These are phyloP conservation scores for Pyrenula aspistea DNA, from an alignment of 495 filamentous ascomycete genomes.

Conservation along the genomic window DNA sequence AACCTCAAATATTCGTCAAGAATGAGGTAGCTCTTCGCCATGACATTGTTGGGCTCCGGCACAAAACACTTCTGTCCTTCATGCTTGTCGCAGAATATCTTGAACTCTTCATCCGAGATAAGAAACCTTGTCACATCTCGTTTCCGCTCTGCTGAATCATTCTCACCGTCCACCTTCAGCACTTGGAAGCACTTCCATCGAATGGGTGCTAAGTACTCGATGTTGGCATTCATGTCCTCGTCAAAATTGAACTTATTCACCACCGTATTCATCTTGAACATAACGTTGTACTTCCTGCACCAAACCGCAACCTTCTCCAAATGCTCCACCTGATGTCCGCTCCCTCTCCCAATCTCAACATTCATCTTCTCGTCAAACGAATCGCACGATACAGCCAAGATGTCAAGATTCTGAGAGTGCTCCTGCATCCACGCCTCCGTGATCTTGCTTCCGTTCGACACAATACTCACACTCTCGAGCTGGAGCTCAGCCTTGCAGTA, in stretches of 20 bases:
- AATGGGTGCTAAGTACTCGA: constrained; percentile 26
- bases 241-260: constrained; percentile 35
- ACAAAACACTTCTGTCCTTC: constrained; percentile 26
- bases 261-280: constrained; percentile 51
- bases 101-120: constrained; percentile 37
- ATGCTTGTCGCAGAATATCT: constrained; percentile 35
- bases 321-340: constrained; percentile 28
- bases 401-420: constrained; percentile 34
- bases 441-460: constrained; percentile 40
- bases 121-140: constrained; percentile 32
- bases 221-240: constrained; percentile 40
- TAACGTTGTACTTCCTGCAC: constrained; percentile 34
- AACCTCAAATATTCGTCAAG: constrained; percentile 46
- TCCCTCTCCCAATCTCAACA: constrained; percentile 36
- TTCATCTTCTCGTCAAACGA: constrained; percentile 44
- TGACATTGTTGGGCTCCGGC: constrained; percentile 37
- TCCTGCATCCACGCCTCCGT: constrained; percentile 26
- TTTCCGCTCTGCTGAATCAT: constrained; percentile 30
- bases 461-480: constrained; percentile 40
- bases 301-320: constrained; percentile 28
- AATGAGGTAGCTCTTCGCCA: constrained; percentile 40
- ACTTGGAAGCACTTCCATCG: constrained; percentile 51
- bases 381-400: constrained; percentile 44
- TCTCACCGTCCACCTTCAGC: constrained; percentile 41
- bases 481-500: constrained; percentile 38